Conservation (phyloP, 1,284 basidiomycete genomes). For the Lentinus polychrous region DNA sequence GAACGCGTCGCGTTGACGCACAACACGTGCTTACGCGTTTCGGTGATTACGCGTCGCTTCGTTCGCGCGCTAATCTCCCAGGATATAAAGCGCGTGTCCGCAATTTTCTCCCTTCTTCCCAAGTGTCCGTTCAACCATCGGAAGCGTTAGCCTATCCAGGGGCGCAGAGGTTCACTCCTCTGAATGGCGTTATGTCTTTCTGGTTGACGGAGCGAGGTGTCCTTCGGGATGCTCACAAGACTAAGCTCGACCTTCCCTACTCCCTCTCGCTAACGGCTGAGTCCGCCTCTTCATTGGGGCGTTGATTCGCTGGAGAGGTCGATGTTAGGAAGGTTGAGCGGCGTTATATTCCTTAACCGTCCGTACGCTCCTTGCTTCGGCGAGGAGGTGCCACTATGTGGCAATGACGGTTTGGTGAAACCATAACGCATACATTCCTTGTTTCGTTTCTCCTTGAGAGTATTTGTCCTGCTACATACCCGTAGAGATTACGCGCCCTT, state of each 20-base stretch:
- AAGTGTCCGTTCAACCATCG: slow-evolving; percentile 32
- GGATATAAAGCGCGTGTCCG: slow-evolving; percentile 20
- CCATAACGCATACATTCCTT: slow-evolving; percentile 72
- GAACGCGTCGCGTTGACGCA: too few relatives aligned
- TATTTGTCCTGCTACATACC: too few relatives aligned
- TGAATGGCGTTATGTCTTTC: slow-evolving; percentile 40
- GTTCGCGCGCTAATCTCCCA: slow-evolving; percentile 19
- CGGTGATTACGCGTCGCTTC: slow-evolving; percentile 11
- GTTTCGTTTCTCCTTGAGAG: too few relatives aligned
- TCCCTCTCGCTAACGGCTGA: slow-evolving; percentile 26
- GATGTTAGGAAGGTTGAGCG: slow-evolving; percentile 33
- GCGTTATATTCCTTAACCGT: slow-evolving; percentile 76
- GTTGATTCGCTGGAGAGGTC: slow-evolving; percentile 45
- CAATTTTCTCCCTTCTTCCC: slow-evolving; percentile 15
- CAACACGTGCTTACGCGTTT: slow-evolving; percentile 5
- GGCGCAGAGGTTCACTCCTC: slow-evolving; percentile 26
- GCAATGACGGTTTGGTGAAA: slow-evolving; percentile 73
- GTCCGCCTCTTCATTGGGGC: slow-evolving; percentile 37
- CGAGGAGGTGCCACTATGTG: slow-evolving; percentile 57
- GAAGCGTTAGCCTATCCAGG: slow-evolving; percentile 29
- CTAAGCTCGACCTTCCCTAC: slow-evolving; percentile 32
- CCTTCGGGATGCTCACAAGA: slow-evolving; percentile 63
- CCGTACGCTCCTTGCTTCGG: slow-evolving; percentile 40
- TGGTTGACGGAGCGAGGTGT: slow-evolving; percentile 71
- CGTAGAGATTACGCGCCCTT: too few relatives aligned